Evolutionary conservation across 75 land plant genomes (phyloP), one percentile per base, ranked within the genome.

Genomic region (Picea sitchensis): DNA sequence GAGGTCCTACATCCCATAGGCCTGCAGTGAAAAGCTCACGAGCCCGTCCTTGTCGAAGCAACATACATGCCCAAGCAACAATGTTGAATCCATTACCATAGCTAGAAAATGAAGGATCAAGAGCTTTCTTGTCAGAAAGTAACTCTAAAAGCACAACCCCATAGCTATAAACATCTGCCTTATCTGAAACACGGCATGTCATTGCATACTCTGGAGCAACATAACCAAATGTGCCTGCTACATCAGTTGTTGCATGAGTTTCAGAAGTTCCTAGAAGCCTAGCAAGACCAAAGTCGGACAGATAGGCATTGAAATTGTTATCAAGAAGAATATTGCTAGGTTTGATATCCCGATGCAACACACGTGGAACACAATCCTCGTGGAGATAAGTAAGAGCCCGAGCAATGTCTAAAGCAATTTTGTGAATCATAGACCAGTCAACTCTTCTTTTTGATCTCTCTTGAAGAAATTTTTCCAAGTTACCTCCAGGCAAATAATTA

Each of bases 261-360:
- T 90, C 93, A 36, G 95, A 86, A 58, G 83, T 81, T 9, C 90
- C 91, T 76, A 94, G 79, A 9, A 91, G 86, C 73, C 91, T 92
- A 0, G 97, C 87, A 64, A 94, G 82, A 4, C 97, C 97, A 85
- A 94, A 94, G 77, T 94, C 97, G 11, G 93, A 92, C 15, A 94
- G 84, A 79, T 86, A 91, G 20, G 97, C 95, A 81, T 87, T 90
- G 51, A 83, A 79, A 51, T 90, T 84, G 77, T 91, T 79, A 59
- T 94, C 97, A 65, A 94, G 81, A 60, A 94, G 82, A n/a, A 94
- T 91, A 61, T 94, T 94, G 84, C 97, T 94, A 15, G 97, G 97
- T 77, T 94, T 94, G 64, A 94, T 89, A 79, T 94, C 97, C 31
- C 97, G 86, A 78, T 94, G 97, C 21, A 94, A 82, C 26, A 94